Percentiles rank a stretch among this genome's conserved stretches.
These are phyloP conservation scores for Apiospora koreana DNA, from an alignment of 2,329 filamentous ascomycete genomes.

Conservation along the genomic window DNA sequence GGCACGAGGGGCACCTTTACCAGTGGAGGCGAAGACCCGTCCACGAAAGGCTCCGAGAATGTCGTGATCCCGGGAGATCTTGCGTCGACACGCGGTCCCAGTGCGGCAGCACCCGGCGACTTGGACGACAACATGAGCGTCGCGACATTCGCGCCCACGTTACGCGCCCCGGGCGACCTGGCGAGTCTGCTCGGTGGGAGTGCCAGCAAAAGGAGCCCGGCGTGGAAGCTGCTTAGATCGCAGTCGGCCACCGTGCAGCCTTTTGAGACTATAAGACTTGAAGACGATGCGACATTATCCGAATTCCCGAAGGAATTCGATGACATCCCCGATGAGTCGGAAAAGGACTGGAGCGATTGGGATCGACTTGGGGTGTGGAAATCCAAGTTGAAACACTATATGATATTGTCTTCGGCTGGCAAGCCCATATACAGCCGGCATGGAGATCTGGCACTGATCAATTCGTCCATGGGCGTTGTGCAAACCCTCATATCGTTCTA, in stretches of 20 bases:
- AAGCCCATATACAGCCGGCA: conserved; percentile 98
- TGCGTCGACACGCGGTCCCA: conserved; percentile 24
- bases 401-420: conserved; percentile 92
- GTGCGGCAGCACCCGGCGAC: conserved; percentile 44
- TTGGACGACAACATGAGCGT: conserved; percentile 66
- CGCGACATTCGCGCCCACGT: conserved; percentile 65
- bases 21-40: conserved; percentile 33
- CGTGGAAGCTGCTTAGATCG: conserved; percentile 67
- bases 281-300: conserved; percentile 52
- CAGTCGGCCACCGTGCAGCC: conserved; percentile 61
- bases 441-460: conserved; percentile 86
- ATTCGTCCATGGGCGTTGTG: conserved; percentile 90
- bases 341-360: conserved; percentile 49
- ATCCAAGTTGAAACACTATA: conserved; percentile 92
- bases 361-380: conserved; percentile 76
- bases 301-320: conserved; percentile 81
- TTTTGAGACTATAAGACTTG: conserved; percentile 55
- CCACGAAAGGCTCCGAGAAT: conserved; percentile 26
- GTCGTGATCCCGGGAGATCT: conserved; percentile 31
- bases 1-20: conserved; percentile 66
- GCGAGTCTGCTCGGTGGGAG: conserved; percentile 82
- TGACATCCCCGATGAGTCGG: conserved; percentile 59
- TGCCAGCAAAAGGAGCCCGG: conserved; percentile 63
- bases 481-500: conserved; percentile 99
- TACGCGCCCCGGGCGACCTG: conserved; percentile 67